Percentiles rank a stretch among this genome's conserved stretches.
These are phyloP conservation scores for Dictyophora rubrovolvata DNA, from an alignment of 768 basidiomycete genomes.

Conservation along the genomic window DNA sequence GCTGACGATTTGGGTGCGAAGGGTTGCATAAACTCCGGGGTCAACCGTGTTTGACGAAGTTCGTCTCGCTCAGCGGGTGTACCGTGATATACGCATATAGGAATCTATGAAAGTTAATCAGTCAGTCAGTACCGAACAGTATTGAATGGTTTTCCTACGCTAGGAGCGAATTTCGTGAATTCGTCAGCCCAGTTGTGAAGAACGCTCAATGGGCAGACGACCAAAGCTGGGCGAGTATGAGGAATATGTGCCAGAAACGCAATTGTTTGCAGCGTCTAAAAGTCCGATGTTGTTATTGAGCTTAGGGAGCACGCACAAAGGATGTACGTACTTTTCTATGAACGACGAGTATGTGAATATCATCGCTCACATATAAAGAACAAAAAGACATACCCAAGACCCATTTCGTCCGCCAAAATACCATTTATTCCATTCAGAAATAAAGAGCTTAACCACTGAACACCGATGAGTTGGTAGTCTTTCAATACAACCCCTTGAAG, in stretches of 20 bases:
- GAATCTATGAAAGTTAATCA: constrained; percentile 53
- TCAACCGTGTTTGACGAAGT: constrained; percentile 56
- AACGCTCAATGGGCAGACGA: constrained; percentile 91
- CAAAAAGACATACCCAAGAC: constrained; percentile 62
- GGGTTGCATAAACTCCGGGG: constrained; percentile 1
- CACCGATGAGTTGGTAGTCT: constrained; percentile 85
- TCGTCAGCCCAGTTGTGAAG: constrained; percentile 87
- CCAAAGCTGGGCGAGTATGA: constrained; percentile 66
- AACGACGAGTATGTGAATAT: neutral
- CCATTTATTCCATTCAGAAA: constrained; percentile 80
- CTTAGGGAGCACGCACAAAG: constrained; percentile 10
- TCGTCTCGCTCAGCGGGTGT: constrained; percentile 70
- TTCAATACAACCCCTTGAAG: constrained; percentile 82
- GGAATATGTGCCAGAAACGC: constrained; percentile 88
- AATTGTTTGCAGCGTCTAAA: constrained; percentile 88
- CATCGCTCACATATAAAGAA: neutral
- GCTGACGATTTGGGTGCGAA: constrained; percentile 2
- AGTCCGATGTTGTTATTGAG: constrained; percentile 1
- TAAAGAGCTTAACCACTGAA: constrained; percentile 90
- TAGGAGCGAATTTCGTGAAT: constrained; percentile 74
- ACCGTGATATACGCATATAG: constrained; percentile 88
- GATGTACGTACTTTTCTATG: constrained; percentile 3
- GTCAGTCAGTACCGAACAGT: neutral
- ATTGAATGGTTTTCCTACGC: constrained; percentile 31
- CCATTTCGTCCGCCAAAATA: constrained; percentile 91